Conservation (phyloP, 2,329 filamentous ascomycete genomes). For the Teratosphaeriaceae sp. region DNA sequence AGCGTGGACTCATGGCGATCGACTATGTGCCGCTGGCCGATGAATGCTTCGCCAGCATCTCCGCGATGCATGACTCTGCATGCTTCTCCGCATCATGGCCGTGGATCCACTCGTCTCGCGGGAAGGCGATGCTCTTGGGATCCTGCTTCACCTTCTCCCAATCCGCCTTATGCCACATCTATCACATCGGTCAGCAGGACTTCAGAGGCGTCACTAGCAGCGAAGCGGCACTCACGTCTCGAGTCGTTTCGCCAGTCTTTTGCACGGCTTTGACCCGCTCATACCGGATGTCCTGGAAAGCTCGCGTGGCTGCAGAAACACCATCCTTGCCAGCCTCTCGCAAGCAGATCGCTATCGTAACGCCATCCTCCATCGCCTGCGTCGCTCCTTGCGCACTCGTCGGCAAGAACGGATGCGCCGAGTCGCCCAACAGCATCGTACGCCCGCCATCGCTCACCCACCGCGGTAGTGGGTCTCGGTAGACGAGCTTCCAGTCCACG, state of each 20-base stretch:
- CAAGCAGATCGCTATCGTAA: constrained; percentile 39
- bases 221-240: constrained; percentile 3
- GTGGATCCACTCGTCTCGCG: constrained; percentile 44
- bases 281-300: constrained; percentile 17
- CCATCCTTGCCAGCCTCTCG: constrained; percentile 36
- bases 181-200: neutral
- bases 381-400: constrained; percentile 48
- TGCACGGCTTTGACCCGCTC: constrained; percentile 13
- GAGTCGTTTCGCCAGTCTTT: constrained; percentile 13
- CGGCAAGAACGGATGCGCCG: constrained; percentile 48
- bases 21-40: no score
- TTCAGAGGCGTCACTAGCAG: neutral
- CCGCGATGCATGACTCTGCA: constrained; percentile 33
- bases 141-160: constrained; percentile 41
- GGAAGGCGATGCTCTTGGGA: constrained; percentile 40
- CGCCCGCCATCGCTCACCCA: constrained; percentile 46
- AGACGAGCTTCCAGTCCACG: constrained; percentile 52
- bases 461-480: constrained; percentile 46
- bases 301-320: constrained; percentile 23
- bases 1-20: no score
- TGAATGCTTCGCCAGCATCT: constrained; percentile 11
- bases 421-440: constrained; percentile 46
- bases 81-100: constrained; percentile 44
- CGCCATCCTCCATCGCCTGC: constrained; percentile 48
- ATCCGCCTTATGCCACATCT: constrained; percentile 47